Percentiles rank a stretch among this genome's conserved stretches.
Evolutionary conservation across 192 early-diverging fungal species (phyloP).

Genomic region (Backusella psychrophila): DNA sequence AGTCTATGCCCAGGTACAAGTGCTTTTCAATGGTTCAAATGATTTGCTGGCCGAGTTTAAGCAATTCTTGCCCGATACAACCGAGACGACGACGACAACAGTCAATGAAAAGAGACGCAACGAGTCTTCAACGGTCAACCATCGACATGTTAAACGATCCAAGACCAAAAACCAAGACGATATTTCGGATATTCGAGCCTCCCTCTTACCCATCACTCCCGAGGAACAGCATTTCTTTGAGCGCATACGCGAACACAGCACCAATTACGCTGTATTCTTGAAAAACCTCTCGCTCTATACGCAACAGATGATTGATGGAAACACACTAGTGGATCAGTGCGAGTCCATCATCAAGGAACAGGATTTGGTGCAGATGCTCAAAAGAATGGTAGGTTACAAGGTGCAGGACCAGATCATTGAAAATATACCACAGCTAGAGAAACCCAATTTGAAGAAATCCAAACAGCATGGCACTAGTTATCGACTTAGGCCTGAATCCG

Average conservation of each 20-base stretch:
- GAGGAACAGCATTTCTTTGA: conserved; percentile 97
- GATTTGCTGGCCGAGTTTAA: conserved; percentile 98
- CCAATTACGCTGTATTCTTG: conserved; percentile 90
- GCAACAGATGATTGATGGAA: conserved; percentile 88
- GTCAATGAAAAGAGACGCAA: not conserved
- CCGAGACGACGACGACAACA: conserved; percentile 9
- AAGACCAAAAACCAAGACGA: not conserved
- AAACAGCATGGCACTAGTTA: conserved; percentile 65
- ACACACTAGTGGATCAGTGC: conserved; percentile 79
- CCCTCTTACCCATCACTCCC: conserved; percentile 4
- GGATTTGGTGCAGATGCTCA: conserved; percentile 93
- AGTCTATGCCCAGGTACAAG: conserved; percentile 94
- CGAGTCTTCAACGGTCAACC: not conserved
- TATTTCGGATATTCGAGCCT: not conserved
- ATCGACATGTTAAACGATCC: not conserved
- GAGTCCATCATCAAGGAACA: conserved; percentile 79
- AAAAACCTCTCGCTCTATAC: conserved; percentile 92
- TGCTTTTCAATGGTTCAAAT: conserved; percentile 80
- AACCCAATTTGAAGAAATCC: conserved; percentile 51
- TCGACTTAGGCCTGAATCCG: conserved; percentile 61
- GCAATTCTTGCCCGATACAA: conserved; percentile 92
- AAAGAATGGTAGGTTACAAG: conserved; percentile 78
- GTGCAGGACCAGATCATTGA: conserved; percentile 66
- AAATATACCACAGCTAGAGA: conserved; percentile 65
- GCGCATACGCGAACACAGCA: conserved; percentile 79